A percentile compares a stretch with the other conserved stretches of the same genome.
Conservation (phyloP, 1,284 basidiomycete species). For the Cryptococcus maquisensis region DNA sequence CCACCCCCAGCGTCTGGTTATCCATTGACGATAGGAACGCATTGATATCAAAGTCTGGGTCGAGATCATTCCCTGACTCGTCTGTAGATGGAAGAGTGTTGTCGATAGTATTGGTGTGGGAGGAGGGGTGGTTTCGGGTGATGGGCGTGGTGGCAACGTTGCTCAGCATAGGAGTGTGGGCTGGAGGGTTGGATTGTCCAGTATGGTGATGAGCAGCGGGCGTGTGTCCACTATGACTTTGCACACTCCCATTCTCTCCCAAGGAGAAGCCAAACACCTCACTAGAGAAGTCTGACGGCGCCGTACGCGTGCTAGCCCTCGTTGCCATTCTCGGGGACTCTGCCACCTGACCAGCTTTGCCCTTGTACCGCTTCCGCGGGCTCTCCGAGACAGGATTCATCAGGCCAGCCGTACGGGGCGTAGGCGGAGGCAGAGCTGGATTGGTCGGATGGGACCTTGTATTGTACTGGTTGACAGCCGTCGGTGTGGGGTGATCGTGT, state of each 20-base stretch:
- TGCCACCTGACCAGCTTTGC: conserved; percentile 12
- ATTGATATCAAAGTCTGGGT: conserved; percentile 18
- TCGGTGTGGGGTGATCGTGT: neutral
- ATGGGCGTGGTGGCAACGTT: no score
- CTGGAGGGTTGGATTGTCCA: no score
- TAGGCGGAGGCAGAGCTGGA: neutral
- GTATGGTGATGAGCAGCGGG: no score
- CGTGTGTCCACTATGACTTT: no score
- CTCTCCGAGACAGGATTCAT: neutral
- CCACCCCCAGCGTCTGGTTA: neutral
- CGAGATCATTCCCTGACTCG: neutral
- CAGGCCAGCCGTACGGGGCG: neutral
- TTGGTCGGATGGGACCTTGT: neutral
- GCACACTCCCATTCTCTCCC: neutral
- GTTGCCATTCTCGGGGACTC: conserved; percentile 32
- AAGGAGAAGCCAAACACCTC: conserved; percentile 22
- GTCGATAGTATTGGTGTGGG: neutral
- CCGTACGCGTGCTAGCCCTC: conserved; percentile 13
- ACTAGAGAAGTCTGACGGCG: conserved; percentile 9
- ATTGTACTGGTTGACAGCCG: neutral
- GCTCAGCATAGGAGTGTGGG: no score
- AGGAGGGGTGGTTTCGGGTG: neutral
- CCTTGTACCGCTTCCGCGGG: conserved; percentile 22
- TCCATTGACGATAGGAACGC: conserved; percentile 18
- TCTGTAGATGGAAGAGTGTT: neutral